Base-by-base conservation (phyloP, 2,329 filamentous ascomycete species). In the Exophiala phaeomuriformis region DNA sequence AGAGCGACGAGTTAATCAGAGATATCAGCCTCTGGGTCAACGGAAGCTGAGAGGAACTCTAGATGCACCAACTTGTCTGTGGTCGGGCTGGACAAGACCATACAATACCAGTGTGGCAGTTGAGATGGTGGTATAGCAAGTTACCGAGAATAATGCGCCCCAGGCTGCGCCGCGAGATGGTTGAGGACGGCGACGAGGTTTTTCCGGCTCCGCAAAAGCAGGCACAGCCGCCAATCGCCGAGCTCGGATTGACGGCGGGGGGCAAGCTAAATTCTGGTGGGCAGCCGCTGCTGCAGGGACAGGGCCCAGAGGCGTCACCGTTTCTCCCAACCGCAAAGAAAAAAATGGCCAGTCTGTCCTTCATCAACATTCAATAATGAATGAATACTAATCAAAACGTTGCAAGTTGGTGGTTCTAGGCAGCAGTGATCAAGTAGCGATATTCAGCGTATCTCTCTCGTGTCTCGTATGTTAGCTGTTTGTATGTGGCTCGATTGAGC, bases 261-360 rank as follows among this genome's bases (percentile, higher is more conserved):
- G 30, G 46, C 28, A 41, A 29, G 28, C 40, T 53, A 47, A 53
- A 44, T 42, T 51, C 35, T 52, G 55, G 55, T 54, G 51, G 55
- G 55, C 55, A 39, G 19, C 28, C 43, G 46, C 45, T 52, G 39
- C 51, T 54, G 55, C 55, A 57, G 55, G 55, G 55, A 54, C 55
- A 48, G 33, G 47, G 32, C 28, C 31, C 47, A 51, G 35, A 49
- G 51, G 51, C 55, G 51, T 49, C 55, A 57, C 53, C 43, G 47
- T 36, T 47, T 42, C 32, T 40, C 48, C 41, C 49, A 51, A 51
- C 49, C 42, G 32, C 31, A 39, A 31, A 12, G 19, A 37, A 48
- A 37, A 36, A 37, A 37, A 37, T 10, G 40, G 37, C 40, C 50
- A 52, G 50, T 12, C 44, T 52, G 42, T 47, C 37, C 36, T 6